Evolutionary conservation across 148 eudicot genomes (phyloP).

Genomic region (Chenopodium album): DNA sequence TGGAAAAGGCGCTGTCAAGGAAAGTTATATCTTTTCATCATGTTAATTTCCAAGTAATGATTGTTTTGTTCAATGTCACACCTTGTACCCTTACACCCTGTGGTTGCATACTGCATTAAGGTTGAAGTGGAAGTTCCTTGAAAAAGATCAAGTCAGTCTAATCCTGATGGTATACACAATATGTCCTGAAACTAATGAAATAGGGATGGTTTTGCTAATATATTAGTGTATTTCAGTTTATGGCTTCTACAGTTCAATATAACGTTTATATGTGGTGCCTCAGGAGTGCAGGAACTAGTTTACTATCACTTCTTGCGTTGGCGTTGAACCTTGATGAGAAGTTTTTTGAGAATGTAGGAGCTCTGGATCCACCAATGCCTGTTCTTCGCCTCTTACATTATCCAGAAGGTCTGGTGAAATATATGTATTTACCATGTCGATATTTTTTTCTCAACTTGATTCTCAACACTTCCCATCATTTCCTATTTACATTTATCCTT

Average conservation of each 20-base stretch:
- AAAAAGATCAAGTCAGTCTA: too few relatives aligned
- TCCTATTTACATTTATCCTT: neutral
- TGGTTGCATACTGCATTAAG: neutral
- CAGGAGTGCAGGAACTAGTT: constrained; percentile 57
- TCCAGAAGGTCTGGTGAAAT: constrained; percentile 46
- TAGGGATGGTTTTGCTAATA: neutral
- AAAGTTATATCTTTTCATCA: neutral
- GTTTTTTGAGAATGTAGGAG: constrained; percentile 56
- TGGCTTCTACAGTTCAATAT: neutral
- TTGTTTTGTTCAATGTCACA: neutral
- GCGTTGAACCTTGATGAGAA: constrained; percentile 63
- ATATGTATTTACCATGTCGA: neutral
- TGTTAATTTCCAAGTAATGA: neutral
- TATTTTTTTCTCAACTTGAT: neutral
- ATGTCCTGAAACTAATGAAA: too few relatives aligned
- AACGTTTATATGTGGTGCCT: constrained; percentile 18
- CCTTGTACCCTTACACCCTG: neutral
- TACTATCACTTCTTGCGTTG: constrained; percentile 57
- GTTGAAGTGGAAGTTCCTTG: neutral
- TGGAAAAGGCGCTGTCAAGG: neutral
- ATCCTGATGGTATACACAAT: too few relatives aligned
- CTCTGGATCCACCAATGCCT: constrained; percentile 45
- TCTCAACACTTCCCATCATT: neutral
- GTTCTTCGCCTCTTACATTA: constrained; percentile 82
- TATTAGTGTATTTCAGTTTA: neutral